These are phyloP conservation scores for Pyrenophora teres DNA, from an alignment of 2,329 filamentous ascomycete species.

Conservation along the genomic window DNA sequence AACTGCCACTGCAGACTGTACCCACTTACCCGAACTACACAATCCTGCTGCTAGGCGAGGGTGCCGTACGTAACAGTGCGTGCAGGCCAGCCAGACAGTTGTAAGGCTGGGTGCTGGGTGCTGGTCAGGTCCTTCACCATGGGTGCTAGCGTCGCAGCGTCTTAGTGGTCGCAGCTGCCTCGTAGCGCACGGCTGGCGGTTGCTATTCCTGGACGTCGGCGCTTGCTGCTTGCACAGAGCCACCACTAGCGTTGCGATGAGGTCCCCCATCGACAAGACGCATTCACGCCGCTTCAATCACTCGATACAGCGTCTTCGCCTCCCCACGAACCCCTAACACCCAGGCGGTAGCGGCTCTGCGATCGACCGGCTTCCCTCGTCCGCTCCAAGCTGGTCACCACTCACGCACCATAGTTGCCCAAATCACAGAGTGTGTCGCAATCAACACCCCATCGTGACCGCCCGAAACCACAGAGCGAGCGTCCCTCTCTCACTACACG, in stretches of 20 bases:
- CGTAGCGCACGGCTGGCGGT: conserved; percentile 18
- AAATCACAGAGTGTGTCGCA: conserved; percentile 15
- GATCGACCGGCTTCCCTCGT: conserved; percentile 30
- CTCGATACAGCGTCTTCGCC: conserved; percentile 15
- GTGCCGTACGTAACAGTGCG: too few species aligned
- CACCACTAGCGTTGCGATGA: conserved; percentile 15
- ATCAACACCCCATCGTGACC: conserved; percentile 8
- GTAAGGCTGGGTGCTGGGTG: conserved; percentile 2
- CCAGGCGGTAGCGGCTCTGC: conserved; percentile 32
- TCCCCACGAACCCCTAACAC: conserved; percentile 20
- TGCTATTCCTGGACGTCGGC: conserved; percentile 19
- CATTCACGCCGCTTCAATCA: conserved; percentile 26
- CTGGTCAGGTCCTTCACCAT: neutral
- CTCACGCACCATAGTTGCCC: conserved; percentile 1
- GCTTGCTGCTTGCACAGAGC: conserved; percentile 14
- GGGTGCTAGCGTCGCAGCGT: conserved; percentile 13
- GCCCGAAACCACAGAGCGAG: conserved; percentile 7
- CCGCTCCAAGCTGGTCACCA: conserved; percentile 28
- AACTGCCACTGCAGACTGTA: too few species aligned
- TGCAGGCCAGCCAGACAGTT: neutral
- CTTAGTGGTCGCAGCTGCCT: conserved; percentile 22
- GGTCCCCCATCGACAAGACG: conserved; percentile 32
- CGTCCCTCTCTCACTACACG: conserved; percentile 7
- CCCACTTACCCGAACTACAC: too few species aligned
- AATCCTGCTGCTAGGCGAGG: too few species aligned